These are phyloP conservation scores for Hemileccinum rubropunctum DNA, from an alignment of 768 basidiomycete genomes.

Conservation along the genomic window DNA sequence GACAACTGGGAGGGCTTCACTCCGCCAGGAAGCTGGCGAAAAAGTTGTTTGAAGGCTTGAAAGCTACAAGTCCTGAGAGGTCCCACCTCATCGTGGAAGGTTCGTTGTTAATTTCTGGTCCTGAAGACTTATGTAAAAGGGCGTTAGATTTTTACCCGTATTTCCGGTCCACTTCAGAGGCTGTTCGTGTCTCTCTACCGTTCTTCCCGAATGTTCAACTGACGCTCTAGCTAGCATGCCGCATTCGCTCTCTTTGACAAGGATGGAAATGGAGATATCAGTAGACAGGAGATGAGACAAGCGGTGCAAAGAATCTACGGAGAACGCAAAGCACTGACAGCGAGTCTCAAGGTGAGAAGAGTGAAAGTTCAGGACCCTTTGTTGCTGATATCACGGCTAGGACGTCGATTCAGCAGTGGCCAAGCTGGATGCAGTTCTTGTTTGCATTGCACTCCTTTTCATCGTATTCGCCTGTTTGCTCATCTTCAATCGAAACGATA, in stretches of 20 bases:
- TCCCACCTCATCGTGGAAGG: slow-evolving; percentile 67
- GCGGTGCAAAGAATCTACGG: slow-evolving; percentile 78
- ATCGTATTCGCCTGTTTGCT: slow-evolving; percentile 70
- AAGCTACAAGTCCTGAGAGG: slow-evolving; percentile 55
- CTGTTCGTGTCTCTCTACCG: slow-evolving; percentile 37
- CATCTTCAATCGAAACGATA: slow-evolving; percentile 67
- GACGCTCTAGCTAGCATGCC: slow-evolving; percentile 45
- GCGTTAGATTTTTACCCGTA: slow-evolving; percentile 71
- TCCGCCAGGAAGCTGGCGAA: slow-evolving; percentile 67
- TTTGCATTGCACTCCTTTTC: slow-evolving; percentile 53
- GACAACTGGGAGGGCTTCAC: slow-evolving; percentile 51
- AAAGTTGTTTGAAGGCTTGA: slow-evolving; percentile 64
- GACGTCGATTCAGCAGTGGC: slow-evolving; percentile 71
- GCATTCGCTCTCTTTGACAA: slow-evolving; percentile 75
- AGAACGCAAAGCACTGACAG: slow-evolving; percentile 68
- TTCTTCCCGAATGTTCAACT: not conserved
- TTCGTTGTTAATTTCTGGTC: slow-evolving; percentile 22
- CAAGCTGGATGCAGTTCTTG: slow-evolving; percentile 74
- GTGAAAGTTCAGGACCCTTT: not conserved
- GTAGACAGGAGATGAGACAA: slow-evolving; percentile 76
- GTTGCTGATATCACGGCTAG: slow-evolving; percentile 32
- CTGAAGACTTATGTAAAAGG: not conserved
- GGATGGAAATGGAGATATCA: slow-evolving; percentile 81
- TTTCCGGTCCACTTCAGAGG: slow-evolving; percentile 68
- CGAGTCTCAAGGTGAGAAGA: slow-evolving; percentile 60